Evolutionary conservation across 192 early-diverging fungal species (phyloP).

Genomic region (Coemansia sp.): DNA sequence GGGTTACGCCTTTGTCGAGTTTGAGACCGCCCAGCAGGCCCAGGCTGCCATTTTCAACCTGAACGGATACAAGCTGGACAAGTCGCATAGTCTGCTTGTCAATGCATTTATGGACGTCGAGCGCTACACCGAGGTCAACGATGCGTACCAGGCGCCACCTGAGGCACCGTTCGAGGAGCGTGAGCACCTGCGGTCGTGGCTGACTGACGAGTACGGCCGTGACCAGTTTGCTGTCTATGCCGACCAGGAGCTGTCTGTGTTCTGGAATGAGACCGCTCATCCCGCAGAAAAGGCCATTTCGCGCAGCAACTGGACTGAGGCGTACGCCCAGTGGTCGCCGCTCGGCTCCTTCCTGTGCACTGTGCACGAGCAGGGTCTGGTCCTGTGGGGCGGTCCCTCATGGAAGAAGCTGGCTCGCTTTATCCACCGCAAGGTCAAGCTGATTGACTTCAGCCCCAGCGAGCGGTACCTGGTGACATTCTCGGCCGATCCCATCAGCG

Average conservation of each 20-base stretch:
- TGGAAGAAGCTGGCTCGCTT: slow-evolving; percentile 92
- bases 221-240: slow-evolving; percentile 92
- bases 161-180: slow-evolving; percentile 57
- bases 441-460: slow-evolving; percentile 92
- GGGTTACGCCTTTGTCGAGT: slow-evolving; percentile 94
- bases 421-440: slow-evolving; percentile 84
- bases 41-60: slow-evolving; percentile 69
- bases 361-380: slow-evolving; percentile 91
- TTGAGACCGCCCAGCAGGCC: slow-evolving; percentile 84
- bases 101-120: slow-evolving; percentile 94
- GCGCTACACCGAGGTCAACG: slow-evolving; percentile 70
- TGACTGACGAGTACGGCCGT: slow-evolving; percentile 76
- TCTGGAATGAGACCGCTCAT: slow-evolving; percentile 89
- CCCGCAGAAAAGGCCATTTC: slow-evolving; percentile 63
- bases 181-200: slow-evolving; percentile 89
- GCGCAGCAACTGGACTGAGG: slow-evolving; percentile 88
- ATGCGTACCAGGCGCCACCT: slow-evolving; percentile 73
- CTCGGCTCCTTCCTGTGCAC: slow-evolving; percentile 91
- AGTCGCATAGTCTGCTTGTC: slow-evolving; percentile 74
- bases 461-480: slow-evolving; percentile 92
- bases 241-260: slow-evolving; percentile 80
- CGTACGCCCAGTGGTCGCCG: slow-evolving; percentile 93
- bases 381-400: slow-evolving; percentile 91
- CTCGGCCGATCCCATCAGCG: slow-evolving; percentile 81
- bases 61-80: slow-evolving; percentile 81